Evolutionary conservation across 2,329 filamentous ascomycete genomes (phyloP).

Genomic region (Fusarium zealandicum): DNA sequence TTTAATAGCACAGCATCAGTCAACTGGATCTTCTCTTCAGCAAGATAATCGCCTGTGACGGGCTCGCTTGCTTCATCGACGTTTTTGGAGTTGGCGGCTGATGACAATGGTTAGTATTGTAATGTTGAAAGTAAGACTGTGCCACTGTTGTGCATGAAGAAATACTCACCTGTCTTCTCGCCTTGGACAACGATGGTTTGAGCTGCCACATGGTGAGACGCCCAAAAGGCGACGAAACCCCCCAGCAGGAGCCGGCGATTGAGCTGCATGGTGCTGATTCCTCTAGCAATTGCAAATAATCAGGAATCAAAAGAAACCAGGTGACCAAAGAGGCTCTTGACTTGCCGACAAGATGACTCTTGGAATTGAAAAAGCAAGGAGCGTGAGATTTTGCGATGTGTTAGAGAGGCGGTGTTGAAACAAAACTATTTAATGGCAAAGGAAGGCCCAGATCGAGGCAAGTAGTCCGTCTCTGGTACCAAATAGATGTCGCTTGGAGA

Average conservation of each 20-base stretch:
- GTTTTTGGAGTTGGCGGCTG: slow-evolving; percentile 16
- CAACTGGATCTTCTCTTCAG: slow-evolving; percentile 29
- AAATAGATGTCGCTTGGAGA: no score
- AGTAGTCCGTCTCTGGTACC: no score
- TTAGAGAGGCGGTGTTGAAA: no score
- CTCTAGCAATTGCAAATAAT: no score
- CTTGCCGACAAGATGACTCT: no score
- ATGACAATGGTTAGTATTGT: not conserved
- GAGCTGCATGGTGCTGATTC: slow-evolving; percentile 21
- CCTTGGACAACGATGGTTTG: slow-evolving; percentile 27
- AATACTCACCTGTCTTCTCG: slow-evolving; percentile 16
- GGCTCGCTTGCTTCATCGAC: slow-evolving; percentile 14
- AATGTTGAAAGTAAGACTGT: not conserved
- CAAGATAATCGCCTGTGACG: slow-evolving; percentile 23
- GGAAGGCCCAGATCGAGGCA: no score
- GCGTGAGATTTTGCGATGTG: no score
- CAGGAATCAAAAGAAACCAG: no score
- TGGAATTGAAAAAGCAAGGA: no score
- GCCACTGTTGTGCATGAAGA: no score
- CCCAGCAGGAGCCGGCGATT: slow-evolving; percentile 5
- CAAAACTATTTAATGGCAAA: no score
- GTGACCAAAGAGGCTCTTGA: no score
- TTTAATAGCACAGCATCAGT: slow-evolving; percentile 19
- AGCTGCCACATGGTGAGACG: slow-evolving; percentile 9
- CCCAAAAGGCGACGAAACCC: slow-evolving; percentile 11